phyloP scores from a whole-genome alignment of 352 stramenopile species.

The Saprolegnia diclina region DNA sequence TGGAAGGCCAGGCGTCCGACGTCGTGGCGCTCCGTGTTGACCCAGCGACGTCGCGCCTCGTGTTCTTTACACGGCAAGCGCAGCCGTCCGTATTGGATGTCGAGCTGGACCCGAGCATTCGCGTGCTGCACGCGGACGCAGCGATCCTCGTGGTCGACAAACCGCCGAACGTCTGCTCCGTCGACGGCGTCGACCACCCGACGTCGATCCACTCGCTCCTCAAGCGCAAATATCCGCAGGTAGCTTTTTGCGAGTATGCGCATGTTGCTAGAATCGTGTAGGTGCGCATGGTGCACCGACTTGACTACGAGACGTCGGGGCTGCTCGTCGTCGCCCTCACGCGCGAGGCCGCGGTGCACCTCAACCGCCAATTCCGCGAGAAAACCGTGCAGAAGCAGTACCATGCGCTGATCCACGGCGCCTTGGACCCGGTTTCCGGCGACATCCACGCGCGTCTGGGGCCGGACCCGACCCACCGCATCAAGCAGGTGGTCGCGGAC shows the following conservation, averaged over 20 bases:
- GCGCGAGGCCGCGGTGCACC: slow-evolving; percentile 44
- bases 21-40: not conserved
- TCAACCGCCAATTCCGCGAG: slow-evolving; percentile 63
- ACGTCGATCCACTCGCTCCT: slow-evolving; percentile 48
- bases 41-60: not conserved
- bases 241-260: not conserved
- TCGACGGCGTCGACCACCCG: slow-evolving; percentile 41
- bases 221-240: slow-evolving; percentile 34
- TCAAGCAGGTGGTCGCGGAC: slow-evolving; percentile 42
- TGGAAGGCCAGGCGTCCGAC: not conserved
- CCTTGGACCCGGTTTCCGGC: slow-evolving; percentile 30
- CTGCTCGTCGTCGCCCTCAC: slow-evolving; percentile 65
- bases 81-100: no score
- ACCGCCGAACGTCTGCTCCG: slow-evolving; percentile 46
- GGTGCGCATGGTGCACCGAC: slow-evolving; percentile 67
- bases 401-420: slow-evolving; percentile 44
- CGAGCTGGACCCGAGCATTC: not conserved
- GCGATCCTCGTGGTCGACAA: slow-evolving; percentile 58
- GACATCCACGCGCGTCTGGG: slow-evolving; percentile 47
- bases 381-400: slow-evolving; percentile 56
- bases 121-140: slow-evolving; percentile 43
- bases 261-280: slow-evolving; percentile 24
- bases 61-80: not conserved
- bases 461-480: slow-evolving; percentile 40
- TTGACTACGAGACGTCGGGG: slow-evolving; percentile 71